phyloP scores from a whole-genome alignment of 164 flowering plant species.

The Warburgia ugandensis region DNA sequence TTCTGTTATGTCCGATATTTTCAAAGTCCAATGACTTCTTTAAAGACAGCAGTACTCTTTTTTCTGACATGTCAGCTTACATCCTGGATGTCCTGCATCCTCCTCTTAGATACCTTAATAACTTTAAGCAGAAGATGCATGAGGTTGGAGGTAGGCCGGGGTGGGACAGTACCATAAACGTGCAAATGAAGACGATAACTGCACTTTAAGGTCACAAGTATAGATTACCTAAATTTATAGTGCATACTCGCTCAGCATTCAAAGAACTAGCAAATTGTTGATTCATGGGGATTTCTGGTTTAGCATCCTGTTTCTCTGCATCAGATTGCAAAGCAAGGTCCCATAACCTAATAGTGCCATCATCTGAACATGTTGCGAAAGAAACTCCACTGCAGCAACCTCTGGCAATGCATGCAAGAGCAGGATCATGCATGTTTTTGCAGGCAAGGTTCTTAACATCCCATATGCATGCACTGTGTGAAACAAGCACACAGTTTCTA shows the following conservation, averaged over 20 bases:
- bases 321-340: conserved; percentile 37
- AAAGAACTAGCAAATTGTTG: conserved; percentile 9
- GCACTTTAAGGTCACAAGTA: too few relatives aligned
- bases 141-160: too few relatives aligned
- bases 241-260: conserved; percentile 14
- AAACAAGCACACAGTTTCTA: conserved; percentile 44
- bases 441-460: conserved; percentile 60
- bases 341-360: conserved; percentile 72
- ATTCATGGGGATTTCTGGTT: conserved; percentile 5
- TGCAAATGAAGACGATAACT: too few relatives aligned
- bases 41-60: too few relatives aligned
- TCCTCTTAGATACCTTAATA: too few relatives aligned
- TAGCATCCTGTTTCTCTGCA: conserved; percentile 12
- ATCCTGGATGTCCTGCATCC: too few relatives aligned
- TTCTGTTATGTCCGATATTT: too few relatives aligned
- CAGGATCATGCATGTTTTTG: conserved; percentile 51
- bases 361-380: conserved; percentile 77
- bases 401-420: conserved; percentile 58
- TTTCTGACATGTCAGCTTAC: too few relatives aligned
- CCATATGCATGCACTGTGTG: conserved; percentile 74
- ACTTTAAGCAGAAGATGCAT: too few relatives aligned
- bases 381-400: conserved; percentile 65
- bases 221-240: conserved; percentile 37
- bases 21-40: too few relatives aligned
- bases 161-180: too few relatives aligned